phyloP scores from a whole-genome alignment of 2,329 filamentous ascomycete genomes.

The Alternaria gaisen region DNA sequence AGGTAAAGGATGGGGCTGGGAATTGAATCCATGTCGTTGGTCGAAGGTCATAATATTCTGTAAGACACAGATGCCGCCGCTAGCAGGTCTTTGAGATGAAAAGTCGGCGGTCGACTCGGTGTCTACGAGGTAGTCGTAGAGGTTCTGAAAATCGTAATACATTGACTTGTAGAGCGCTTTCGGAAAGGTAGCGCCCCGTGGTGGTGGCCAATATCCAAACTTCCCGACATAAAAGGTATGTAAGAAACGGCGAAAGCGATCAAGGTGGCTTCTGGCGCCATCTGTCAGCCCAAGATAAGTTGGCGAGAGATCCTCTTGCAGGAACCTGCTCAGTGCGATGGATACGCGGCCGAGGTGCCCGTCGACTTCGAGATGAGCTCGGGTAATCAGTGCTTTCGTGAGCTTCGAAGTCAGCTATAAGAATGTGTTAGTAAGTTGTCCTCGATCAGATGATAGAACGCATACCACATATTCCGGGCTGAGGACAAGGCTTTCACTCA shows the following conservation, averaged over 20 bases:
- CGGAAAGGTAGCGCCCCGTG: constrained; percentile 61
- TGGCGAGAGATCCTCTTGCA: constrained; percentile 75
- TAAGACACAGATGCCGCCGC: constrained; percentile 74
- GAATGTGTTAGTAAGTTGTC: not conserved
- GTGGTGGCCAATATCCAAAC: constrained; percentile 77
- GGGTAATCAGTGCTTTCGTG: constrained; percentile 72
- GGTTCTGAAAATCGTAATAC: constrained; percentile 72
- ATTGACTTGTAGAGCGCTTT: constrained; percentile 68
- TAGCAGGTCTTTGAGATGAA: constrained; percentile 63
- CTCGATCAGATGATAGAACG: constrained; percentile 19
- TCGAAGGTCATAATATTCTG: constrained; percentile 76
- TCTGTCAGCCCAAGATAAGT: constrained; percentile 70
- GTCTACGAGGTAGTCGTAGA: constrained; percentile 78
- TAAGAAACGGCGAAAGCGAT: constrained; percentile 75
- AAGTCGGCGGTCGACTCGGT: constrained; percentile 61
- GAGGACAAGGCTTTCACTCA: constrained; percentile 68
- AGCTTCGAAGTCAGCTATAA: constrained; percentile 53
- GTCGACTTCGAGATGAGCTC: constrained; percentile 72
- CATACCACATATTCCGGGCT: constrained; percentile 70
- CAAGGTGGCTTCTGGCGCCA: constrained; percentile 71
- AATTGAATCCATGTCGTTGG: constrained; percentile 63
- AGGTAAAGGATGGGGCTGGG: constrained; percentile 72
- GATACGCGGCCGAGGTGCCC: constrained; percentile 67
- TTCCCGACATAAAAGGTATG: constrained; percentile 71
- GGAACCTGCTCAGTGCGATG: constrained; percentile 69